These are phyloP conservation scores for Lomentospora prolificans DNA, from an alignment of 2,329 filamentous ascomycete genomes.

Conservation along the genomic window DNA sequence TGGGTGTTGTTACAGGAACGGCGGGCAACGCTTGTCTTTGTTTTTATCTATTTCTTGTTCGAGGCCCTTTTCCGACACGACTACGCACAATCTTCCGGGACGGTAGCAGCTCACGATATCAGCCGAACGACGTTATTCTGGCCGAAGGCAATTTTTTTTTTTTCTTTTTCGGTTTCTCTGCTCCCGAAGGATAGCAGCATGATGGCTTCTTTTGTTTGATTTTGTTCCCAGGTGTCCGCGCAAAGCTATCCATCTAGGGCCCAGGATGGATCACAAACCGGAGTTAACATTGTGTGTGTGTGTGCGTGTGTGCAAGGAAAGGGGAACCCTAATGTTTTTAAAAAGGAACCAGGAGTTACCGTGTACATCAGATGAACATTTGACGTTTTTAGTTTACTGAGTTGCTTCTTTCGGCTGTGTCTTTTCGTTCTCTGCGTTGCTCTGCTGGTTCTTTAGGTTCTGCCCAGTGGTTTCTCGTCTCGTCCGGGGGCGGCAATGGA, in stretches of 20 bases:
- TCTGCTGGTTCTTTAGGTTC: too few species aligned
- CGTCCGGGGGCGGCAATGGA: too few species aligned
- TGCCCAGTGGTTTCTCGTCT: too few species aligned
- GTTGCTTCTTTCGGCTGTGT: background rate
- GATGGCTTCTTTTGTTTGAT: background rate
- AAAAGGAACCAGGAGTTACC: conserved; percentile 2
- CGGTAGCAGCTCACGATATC: background rate
- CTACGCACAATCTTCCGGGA: background rate
- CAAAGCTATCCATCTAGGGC: background rate
- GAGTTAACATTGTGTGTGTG: too few species aligned
- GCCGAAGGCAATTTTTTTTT: too few species aligned
- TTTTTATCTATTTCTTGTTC: background rate
- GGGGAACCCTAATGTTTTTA: conserved; percentile 1
- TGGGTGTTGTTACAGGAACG: conserved; percentile 1
- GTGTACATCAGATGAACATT: conserved; percentile 2
- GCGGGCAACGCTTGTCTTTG: background rate
- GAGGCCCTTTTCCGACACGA: background rate
- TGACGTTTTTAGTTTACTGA: background rate
- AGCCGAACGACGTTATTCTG: background rate
- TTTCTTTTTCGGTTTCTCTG: too few species aligned
- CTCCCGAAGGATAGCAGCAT: background rate
- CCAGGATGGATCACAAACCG: conserved; percentile 1
- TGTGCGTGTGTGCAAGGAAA: background rate
- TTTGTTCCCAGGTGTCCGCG: background rate
- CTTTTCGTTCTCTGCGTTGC: background rate